Percentiles rank a stretch among this genome's conserved stretches.
Evolutionary conservation across 352 stramenopile species (phyloP).

Genomic region (Pythium insidiosum): DNA sequence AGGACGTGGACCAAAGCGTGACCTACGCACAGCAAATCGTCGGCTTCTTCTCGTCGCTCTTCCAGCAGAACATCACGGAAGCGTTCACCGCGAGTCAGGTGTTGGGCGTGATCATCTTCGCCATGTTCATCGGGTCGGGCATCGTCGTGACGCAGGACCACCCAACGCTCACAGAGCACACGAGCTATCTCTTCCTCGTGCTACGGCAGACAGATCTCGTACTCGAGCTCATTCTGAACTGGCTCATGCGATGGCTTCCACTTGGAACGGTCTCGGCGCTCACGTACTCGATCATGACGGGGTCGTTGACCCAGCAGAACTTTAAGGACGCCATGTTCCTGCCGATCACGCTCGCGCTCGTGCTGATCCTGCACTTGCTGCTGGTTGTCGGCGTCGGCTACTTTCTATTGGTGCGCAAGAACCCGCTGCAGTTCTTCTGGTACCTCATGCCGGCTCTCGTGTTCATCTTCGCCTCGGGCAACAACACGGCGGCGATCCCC

Average conservation of each 20-base stretch:
- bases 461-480: conserved; percentile 41
- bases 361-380: conserved; percentile 39
- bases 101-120: conserved; percentile 43
- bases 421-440: conserved; percentile 47
- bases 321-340: conserved; percentile 33
- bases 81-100: conserved; percentile 39
- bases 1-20: conserved; percentile 22
- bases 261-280: conserved; percentile 41
- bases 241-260: conserved; percentile 42
- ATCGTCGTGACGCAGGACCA: conserved; percentile 42
- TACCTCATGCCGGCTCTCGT: conserved; percentile 44
- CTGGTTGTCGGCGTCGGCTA: conserved; percentile 44
- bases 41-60: conserved; percentile 41
- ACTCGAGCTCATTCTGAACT: conserved; percentile 66
- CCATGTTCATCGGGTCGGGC: conserved; percentile 38
- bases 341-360: conserved; percentile 27
- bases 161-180: conserved; percentile 18
- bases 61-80: conserved; percentile 50
- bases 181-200: conserved; percentile 43
- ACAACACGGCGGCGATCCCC: conserved; percentile 42
- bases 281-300: conserved; percentile 40
- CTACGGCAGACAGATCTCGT: conserved; percentile 51
- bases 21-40: conserved; percentile 35
- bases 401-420: conserved; percentile 50
- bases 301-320: conserved; percentile 20